Evolutionary conservation across 331 rosid genomes (phyloP).

Genomic region (Erythrophleum ivorense): DNA sequence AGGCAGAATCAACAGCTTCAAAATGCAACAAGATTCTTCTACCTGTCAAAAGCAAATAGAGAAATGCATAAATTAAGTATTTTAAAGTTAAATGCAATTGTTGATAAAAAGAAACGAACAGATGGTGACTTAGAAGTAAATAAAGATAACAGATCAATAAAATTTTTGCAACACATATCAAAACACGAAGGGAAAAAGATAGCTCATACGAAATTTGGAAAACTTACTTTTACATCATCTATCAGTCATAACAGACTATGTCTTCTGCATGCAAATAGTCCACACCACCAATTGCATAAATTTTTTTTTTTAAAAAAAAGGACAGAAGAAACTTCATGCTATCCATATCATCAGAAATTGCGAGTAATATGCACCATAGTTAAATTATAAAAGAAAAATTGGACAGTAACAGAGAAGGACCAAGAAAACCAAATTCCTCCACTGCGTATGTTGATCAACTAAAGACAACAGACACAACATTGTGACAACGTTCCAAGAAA

Average conservation of each 20-base stretch:
- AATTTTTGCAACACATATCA: background rate
- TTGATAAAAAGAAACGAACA: background rate
- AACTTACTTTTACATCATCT: constrained; percentile 14
- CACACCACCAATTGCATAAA: background rate
- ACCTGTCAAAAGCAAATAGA: constrained; percentile 60
- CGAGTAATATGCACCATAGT: constrained; percentile 5
- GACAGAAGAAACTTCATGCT: background rate
- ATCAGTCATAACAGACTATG: background rate
- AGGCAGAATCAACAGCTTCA: constrained; percentile 98
- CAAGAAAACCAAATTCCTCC: background rate
- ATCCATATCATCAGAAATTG: background rate
- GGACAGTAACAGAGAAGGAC: background rate
- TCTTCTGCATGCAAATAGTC: constrained; percentile 5
- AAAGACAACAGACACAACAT: constrained; percentile 6
- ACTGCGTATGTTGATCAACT: constrained; percentile 19
- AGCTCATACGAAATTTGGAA: background rate
- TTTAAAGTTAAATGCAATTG: background rate
- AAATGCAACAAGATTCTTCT: constrained; percentile 91
- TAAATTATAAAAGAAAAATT: background rate
- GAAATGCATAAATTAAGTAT: background rate
- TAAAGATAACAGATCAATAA: constrained; percentile 16
- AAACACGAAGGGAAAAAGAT: background rate
- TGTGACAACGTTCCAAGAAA: background rate
- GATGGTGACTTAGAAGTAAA: constrained; percentile 8
- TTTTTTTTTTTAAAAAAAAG: background rate